phyloP scores from a whole-genome alignment of 2,329 filamentous ascomycete species.

The Pseudogymnoascus sp. region DNA sequence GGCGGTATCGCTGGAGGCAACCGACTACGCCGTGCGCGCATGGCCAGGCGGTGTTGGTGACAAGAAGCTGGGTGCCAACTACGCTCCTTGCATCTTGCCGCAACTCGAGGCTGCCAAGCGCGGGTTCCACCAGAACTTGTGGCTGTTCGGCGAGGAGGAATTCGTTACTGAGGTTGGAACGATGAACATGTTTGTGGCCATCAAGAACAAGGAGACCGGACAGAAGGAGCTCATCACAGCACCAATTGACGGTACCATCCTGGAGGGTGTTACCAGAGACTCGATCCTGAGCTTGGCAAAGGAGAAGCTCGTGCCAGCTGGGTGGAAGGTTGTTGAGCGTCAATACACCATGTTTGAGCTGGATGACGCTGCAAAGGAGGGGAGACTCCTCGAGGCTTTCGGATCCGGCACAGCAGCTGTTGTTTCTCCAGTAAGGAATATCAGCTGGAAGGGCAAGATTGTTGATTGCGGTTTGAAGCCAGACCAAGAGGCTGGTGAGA shows the following conservation, averaged over 20 bases:
- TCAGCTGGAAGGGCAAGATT: slow-evolving; percentile 76
- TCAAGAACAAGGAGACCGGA: slow-evolving; percentile 79
- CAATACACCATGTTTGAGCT: slow-evolving; percentile 90
- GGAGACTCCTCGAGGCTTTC: slow-evolving; percentile 85
- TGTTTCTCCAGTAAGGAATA: slow-evolving; percentile 80
- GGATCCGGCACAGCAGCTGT: slow-evolving; percentile 90
- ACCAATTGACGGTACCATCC: slow-evolving; percentile 90
- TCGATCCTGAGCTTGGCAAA: slow-evolving; percentile 80
- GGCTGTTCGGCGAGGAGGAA: slow-evolving; percentile 93
- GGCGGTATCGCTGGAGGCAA: slow-evolving; percentile 89
- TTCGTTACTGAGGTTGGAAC: slow-evolving; percentile 96
- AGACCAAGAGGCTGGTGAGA: slow-evolving; percentile 76
- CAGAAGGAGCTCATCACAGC: slow-evolving; percentile 91
- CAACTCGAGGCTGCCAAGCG: slow-evolving; percentile 85
- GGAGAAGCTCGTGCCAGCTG: slow-evolving; percentile 74
- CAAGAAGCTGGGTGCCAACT: slow-evolving; percentile 98
- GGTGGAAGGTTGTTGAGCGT: slow-evolving; percentile 81
- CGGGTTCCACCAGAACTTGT: slow-evolving; percentile 96
- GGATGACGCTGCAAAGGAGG: slow-evolving; percentile 72
- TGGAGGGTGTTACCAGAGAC: slow-evolving; percentile 90
- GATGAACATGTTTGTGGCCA: slow-evolving; percentile 93
- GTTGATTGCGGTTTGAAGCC: slow-evolving; percentile 78
- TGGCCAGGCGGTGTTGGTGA: slow-evolving; percentile 97
- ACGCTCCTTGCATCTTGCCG: slow-evolving; percentile 97
- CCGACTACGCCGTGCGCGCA: slow-evolving; percentile 90